phyloP scores from a whole-genome alignment of 345 rosid species.

The Aegle marmelos region DNA sequence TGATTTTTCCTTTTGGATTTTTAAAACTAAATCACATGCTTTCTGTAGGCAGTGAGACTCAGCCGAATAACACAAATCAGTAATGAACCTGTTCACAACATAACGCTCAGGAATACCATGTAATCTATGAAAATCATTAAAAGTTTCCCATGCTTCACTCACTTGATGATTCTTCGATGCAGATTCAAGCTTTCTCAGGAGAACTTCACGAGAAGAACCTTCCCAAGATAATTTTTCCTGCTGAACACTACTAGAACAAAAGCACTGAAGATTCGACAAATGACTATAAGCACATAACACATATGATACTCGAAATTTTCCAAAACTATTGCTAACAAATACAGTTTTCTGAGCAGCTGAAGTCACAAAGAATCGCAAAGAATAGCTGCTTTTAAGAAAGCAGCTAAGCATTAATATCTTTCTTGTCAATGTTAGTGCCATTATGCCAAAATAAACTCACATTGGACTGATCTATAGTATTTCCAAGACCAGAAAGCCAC shows the following conservation, averaged over 20 bases:
- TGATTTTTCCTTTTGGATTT: constrained; percentile 42
- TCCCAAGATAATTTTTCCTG: constrained; percentile 42
- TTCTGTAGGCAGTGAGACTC: constrained; percentile 52
- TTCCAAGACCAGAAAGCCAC: background rate
- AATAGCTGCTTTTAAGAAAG: background rate
- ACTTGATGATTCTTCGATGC: constrained; percentile 43
- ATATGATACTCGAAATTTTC: background rate
- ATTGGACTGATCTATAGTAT: background rate
- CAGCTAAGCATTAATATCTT: background rate
- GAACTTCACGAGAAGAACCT: constrained; percentile 42
- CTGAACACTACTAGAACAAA: background rate
- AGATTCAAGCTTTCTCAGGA: constrained; percentile 58
- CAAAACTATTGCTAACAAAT: background rate
- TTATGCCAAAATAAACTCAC: background rate
- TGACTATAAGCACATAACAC: background rate
- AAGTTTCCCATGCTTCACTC: constrained; percentile 67
- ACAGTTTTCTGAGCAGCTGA: background rate
- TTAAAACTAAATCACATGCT: constrained; percentile 48
- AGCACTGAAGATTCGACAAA: background rate
- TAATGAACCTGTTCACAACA: constrained; percentile 42
- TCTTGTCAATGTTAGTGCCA: constrained; percentile 6
- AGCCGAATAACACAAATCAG: constrained; percentile 60
- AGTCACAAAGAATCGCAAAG: background rate
- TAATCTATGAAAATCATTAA: constrained; percentile 52
- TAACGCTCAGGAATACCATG: constrained; percentile 51